These are phyloP conservation scores for Backusella westeae DNA, from an alignment of 192 early-diverging fungal species.

Conservation along the genomic window DNA sequence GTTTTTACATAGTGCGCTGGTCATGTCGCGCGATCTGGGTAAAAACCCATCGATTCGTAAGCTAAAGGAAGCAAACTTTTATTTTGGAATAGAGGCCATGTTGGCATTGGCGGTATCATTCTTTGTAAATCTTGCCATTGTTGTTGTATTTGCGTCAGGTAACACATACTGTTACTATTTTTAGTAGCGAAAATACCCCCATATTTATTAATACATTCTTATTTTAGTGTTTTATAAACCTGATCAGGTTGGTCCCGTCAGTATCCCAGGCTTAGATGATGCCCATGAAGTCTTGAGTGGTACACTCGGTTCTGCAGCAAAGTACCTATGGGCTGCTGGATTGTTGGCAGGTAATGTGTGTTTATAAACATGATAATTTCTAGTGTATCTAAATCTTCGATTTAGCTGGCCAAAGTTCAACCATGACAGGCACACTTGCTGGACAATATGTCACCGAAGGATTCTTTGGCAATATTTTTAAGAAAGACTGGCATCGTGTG, in stretches of 20 bases:
- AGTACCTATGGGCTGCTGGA: slow-evolving; percentile 77
- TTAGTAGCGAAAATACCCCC: not conserved
- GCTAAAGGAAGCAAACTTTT: slow-evolving; percentile 68
- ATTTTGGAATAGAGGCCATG: slow-evolving; percentile 60
- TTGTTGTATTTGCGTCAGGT: slow-evolving; percentile 64
- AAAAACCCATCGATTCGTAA: slow-evolving; percentile 25
- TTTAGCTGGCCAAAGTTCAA: slow-evolving; percentile 76
- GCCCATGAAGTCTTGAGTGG: slow-evolving; percentile 52
- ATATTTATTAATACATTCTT: not conserved
- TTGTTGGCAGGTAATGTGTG: slow-evolving; percentile 49
- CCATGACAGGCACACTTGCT: slow-evolving; percentile 91
- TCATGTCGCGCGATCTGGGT: slow-evolving; percentile 49
- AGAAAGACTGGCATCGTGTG: slow-evolving; percentile 60
- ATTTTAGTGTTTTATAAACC: slow-evolving; percentile 35
- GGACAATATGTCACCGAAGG: slow-evolving; percentile 88
- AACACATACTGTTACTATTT: not conserved
- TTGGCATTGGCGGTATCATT: slow-evolving; percentile 62
- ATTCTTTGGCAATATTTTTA: slow-evolving; percentile 63
- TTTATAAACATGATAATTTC: no score
- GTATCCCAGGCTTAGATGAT: slow-evolving; percentile 59
- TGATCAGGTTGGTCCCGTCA: not conserved
- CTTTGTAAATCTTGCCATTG: slow-evolving; percentile 65
- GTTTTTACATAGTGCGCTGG: slow-evolving; percentile 80
- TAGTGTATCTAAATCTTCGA: no score
- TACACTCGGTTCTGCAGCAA: slow-evolving; percentile 65